These are phyloP conservation scores for Alternaria tenuissima DNA, from an alignment of 2,329 filamentous ascomycete genomes.

Conservation along the genomic window DNA sequence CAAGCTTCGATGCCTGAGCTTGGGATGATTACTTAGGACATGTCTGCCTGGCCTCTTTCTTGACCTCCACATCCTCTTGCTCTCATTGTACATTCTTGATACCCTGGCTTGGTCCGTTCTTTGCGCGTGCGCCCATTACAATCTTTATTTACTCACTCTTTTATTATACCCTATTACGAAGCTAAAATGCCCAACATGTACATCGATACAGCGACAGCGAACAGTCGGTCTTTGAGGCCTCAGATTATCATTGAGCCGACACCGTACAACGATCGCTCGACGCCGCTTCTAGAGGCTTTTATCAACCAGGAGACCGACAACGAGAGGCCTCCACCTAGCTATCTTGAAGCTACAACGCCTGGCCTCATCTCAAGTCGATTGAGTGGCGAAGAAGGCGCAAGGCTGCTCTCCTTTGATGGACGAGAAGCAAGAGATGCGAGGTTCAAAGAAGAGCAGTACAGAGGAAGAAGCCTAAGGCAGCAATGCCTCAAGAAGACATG, in stretches of 20 bases:
- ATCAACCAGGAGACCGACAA: conserved; percentile 30
- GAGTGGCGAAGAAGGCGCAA: conserved; percentile 42
- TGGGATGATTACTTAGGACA: conserved; percentile 15
- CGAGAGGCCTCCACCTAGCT: conserved; percentile 33
- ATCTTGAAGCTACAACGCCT: conserved; percentile 48
- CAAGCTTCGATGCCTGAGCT: conserved; percentile 23
- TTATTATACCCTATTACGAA: not conserved
- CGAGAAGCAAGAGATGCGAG: conserved; percentile 23
- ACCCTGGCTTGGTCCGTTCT: conserved; percentile 5
- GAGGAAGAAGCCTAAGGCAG: conserved; percentile 26
- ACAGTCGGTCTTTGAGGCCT: conserved; percentile 32
- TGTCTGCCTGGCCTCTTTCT: conserved; percentile 24
- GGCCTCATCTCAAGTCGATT: conserved; percentile 37
- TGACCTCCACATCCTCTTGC: conserved; percentile 8
- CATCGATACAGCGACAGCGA: conserved; percentile 46
- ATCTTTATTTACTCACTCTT: conserved; percentile 2
- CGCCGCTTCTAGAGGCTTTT: conserved; percentile 37
- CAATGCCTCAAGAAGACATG: conserved; percentile 33
- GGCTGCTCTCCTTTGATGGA: conserved; percentile 35
- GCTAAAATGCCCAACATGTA: conserved; percentile 30
- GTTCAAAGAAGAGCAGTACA: conserved; percentile 38
- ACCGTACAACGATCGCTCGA: conserved; percentile 28
- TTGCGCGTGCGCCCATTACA: conserved; percentile 8
- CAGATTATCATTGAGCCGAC: conserved; percentile 27
- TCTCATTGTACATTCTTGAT: conserved; percentile 7